phyloP scores from a whole-genome alignment of 257 asterid species.

The Solanum habrochaites region DNA sequence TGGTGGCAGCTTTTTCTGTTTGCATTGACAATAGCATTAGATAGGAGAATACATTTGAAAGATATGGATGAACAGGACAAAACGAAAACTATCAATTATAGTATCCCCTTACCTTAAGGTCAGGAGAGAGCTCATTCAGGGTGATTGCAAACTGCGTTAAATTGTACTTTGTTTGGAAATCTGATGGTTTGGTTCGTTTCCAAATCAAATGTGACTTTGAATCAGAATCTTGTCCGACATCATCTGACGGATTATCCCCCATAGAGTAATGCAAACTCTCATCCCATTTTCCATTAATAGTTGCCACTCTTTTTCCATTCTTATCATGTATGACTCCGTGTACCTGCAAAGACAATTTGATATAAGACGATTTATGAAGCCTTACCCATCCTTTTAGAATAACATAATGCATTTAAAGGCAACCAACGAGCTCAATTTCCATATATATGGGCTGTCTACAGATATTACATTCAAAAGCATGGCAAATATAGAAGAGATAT shows the following conservation, averaged over 20 bases:
- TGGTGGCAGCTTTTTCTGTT: slow-evolving; percentile 14
- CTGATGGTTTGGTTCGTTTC: slow-evolving; percentile 9
- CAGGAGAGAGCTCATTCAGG: slow-evolving; percentile 9
- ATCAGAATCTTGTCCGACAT: neutral
- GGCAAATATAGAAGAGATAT: neutral
- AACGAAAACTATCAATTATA: neutral
- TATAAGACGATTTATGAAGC: neutral
- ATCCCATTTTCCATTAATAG: slow-evolving; percentile 13
- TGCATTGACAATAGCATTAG: neutral
- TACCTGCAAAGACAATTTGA: slow-evolving; percentile 1
- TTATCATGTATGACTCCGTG: slow-evolving; percentile 6
- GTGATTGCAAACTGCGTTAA: slow-evolving; percentile 14
- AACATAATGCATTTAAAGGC: neutral
- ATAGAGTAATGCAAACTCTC: slow-evolving; percentile 6
- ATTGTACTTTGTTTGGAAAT: slow-evolving; percentile 9
- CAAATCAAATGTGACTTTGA: slow-evolving; percentile 12
- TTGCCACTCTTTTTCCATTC: slow-evolving; percentile 4
- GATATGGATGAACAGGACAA: neutral
- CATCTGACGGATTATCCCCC: neutral
- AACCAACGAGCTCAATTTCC: neutral
- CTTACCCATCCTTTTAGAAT: neutral
- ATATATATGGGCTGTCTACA: neutral
- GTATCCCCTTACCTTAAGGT: slow-evolving; percentile 6
- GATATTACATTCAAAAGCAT: neutral
- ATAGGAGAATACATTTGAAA: neutral